Evolutionary conservation across 371 early-diverging fungal species (phyloP).

Genomic region (Rhizopus arrhizus): DNA sequence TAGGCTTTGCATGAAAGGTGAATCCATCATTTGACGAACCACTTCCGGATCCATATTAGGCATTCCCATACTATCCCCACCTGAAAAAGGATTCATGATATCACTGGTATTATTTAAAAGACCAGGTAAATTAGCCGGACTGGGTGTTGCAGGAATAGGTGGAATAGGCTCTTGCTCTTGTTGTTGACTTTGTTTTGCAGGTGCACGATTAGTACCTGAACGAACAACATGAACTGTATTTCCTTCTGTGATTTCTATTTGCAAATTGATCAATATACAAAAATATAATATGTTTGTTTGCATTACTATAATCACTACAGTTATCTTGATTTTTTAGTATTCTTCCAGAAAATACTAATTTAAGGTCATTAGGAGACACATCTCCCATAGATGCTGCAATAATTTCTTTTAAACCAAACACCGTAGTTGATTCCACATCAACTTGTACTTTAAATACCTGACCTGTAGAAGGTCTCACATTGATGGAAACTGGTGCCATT

Average conservation of each 20-base stretch:
- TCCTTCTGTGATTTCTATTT: slow-evolving; percentile 54
- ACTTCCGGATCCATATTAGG: slow-evolving; percentile 48
- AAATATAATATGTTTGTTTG: not conserved
- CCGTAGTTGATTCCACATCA: slow-evolving; percentile 44
- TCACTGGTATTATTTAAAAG: slow-evolving; percentile 14
- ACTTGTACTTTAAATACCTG: slow-evolving; percentile 39
- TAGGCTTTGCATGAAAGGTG: slow-evolving; percentile 52
- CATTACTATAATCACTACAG: slow-evolving; percentile 63
- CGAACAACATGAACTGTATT: slow-evolving; percentile 68
- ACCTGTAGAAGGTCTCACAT: slow-evolving; percentile 49
- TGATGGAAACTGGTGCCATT: slow-evolving; percentile 28
- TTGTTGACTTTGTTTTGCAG: slow-evolving; percentile 14
- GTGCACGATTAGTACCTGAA: slow-evolving; percentile 50
- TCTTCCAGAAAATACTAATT: slow-evolving; percentile 74
- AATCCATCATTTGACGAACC: slow-evolving; percentile 58
- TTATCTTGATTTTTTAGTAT: slow-evolving; percentile 72
- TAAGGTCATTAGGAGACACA: slow-evolving; percentile 54
- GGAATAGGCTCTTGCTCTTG: slow-evolving; percentile 26
- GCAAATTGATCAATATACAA: too few relatives aligned
- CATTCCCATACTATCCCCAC: slow-evolving; percentile 30
- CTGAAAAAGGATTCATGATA: slow-evolving; percentile 23
- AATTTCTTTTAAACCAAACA: slow-evolving; percentile 62
- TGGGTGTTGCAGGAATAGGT: slow-evolving; percentile 29
- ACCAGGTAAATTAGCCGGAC: slow-evolving; percentile 23
- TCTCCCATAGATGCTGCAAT: slow-evolving; percentile 55